Evolutionary conservation across 139 green algal genomes (phyloP).

Genomic region (Chlorella sp.): DNA sequence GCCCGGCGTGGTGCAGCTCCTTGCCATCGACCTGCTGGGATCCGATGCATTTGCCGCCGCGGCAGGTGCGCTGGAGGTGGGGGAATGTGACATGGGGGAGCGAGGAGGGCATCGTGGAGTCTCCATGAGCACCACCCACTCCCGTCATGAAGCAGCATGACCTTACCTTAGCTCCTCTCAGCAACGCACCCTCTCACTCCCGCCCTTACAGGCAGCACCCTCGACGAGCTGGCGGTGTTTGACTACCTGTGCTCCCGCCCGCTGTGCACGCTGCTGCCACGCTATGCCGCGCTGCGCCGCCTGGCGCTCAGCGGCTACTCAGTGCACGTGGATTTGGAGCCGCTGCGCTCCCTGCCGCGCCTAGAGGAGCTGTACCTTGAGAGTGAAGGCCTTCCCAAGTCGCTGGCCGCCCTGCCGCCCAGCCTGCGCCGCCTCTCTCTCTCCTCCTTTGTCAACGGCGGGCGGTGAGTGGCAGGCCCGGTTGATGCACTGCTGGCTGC

Average conservation of each 20-base stretch:
- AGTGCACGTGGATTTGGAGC: slow-evolving; percentile 4
- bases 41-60: background rate
- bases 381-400: background rate
- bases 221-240: background rate
- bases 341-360: slow-evolving; percentile 5
- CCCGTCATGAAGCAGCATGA: too few species aligned
- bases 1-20: background rate
- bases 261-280: slow-evolving; percentile 28
- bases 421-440: slow-evolving; percentile 11
- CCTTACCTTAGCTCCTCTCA: background rate
- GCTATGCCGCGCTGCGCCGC: slow-evolving; percentile 6
- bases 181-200: too few species aligned
- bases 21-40: background rate
- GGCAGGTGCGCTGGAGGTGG: background rate
- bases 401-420: background rate
- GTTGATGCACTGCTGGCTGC: background rate
- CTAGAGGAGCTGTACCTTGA: slow-evolving; percentile 1
- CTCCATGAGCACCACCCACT: too few species aligned
- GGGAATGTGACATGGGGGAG: too few species aligned
- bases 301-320: slow-evolving; percentile 8
- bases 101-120: too few species aligned
- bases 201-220: background rate
- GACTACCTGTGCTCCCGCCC: slow-evolving; percentile 10
- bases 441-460: slow-evolving; percentile 1
- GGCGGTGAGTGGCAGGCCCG: background rate